Evolutionary conservation across 2,329 filamentous ascomycete genomes (phyloP), one percentile per base, ranked within the genome.

Genomic region (Pseudogymnoascus sp.): DNA sequence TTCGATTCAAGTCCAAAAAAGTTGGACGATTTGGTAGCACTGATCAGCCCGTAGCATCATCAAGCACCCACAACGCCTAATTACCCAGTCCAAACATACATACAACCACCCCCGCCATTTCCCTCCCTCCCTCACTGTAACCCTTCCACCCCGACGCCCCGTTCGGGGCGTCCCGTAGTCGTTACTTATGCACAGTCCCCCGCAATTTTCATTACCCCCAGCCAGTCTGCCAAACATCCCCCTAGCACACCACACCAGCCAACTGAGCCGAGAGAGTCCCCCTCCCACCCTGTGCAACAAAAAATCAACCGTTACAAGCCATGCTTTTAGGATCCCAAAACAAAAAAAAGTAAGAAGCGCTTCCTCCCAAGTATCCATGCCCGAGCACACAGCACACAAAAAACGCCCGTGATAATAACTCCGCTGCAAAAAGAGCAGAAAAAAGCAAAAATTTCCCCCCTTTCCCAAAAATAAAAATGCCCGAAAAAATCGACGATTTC

Each of bases 231-330:
- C 49, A 34, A 34, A 56, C 25, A 56, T 34, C 49, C 25, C 6
- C 18, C 1, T 7, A 28, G 5, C 25, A 28, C 43, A 7, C 23
- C 21, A n/a, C 46, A 14, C 23, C 21, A 53, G 14, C n/a, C 28
- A 18, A 8, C 28, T 11, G 28, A 34, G 49, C 3, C 7, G 28
- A 56, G 28, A 43, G 4, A 42, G 38, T 8, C 25, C 25, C 5
- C 28, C 14, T 12, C 14, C 8, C 21, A 21, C 21, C 25, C 18
- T 21, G 12, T 14, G 49, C 49, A 56, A 56, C 18, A 34, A 56
- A 56, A 56, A 18, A 16, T n/a, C 49, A 56, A 56, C 49, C 49
- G 49, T 56, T 56, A 56, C 49, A 56, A 56, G 49, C 49, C 49
- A 56, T 56, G 49, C 49, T 56, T 56, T 56, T 56, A 56, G 49